Percentiles rank a stretch among this genome's conserved stretches.
Conservation (phyloP, 257 asterid genomes). For the Ilex asprella region DNA sequence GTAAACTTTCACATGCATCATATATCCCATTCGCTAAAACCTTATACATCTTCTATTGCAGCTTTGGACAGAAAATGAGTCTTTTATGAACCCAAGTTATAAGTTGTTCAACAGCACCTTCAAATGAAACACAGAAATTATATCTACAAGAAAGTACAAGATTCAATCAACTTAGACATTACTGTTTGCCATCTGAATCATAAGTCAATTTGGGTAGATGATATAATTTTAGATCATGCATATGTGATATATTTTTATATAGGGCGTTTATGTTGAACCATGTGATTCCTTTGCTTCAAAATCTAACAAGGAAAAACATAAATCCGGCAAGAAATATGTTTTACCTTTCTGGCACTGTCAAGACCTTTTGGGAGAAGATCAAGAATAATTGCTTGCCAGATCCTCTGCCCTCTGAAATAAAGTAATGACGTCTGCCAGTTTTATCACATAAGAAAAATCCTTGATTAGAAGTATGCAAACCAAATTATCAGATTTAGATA, state of each 20-base stretch:
- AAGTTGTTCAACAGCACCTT: too few species aligned
- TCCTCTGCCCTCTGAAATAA: constrained; percentile 91
- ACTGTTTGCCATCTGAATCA: too few species aligned
- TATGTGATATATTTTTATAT: not conserved
- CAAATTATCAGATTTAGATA: not conserved
- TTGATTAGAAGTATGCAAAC: too few species aligned
- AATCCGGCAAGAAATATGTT: too few species aligned
- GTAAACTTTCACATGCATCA: too few species aligned
- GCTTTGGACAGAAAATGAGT: too few species aligned
- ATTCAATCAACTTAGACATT: not conserved
- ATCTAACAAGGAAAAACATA: not conserved
- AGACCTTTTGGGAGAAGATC: constrained; percentile 92
- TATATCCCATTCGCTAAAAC: too few species aligned
- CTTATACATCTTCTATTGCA: too few species aligned
- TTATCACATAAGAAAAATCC: constrained; percentile 20
- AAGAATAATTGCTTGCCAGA: constrained; percentile 73
- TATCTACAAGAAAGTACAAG: not conserved
- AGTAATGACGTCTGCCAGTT: constrained; percentile 71
- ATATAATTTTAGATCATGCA: not conserved
- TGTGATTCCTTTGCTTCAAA: not conserved
- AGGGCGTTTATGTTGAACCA: not conserved
- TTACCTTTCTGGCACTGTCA: constrained; percentile 63
- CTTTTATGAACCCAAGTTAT: too few species aligned
- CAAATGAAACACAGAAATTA: too few species aligned
- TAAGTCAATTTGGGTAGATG: not conserved